Conservation (phyloP, 2,329 filamentous ascomycete genomes). For the Aaosphaeria arxii region DNA sequence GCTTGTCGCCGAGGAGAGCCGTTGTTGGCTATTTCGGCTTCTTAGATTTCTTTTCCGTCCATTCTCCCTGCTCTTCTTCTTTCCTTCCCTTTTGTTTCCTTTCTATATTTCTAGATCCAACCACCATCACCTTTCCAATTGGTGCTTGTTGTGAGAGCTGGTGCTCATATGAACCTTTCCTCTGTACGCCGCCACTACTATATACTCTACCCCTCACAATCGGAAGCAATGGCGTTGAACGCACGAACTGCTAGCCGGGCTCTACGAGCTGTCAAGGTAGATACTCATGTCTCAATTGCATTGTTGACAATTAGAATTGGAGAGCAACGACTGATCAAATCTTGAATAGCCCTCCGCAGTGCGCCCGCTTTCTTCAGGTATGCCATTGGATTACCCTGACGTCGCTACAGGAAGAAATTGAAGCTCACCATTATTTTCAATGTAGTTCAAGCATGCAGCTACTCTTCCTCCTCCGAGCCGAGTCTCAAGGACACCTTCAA, state of each 20-base stretch:
- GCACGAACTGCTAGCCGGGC: slow-evolving; percentile 61
- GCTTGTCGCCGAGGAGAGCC: slow-evolving; percentile 27
- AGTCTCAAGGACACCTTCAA: slow-evolving; percentile 86
- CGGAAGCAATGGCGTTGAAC: slow-evolving; percentile 60
- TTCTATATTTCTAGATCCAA: too few species aligned
- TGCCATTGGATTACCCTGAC: slow-evolving; percentile 18
- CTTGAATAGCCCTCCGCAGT: slow-evolving; percentile 22
- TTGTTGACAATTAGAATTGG: too few species aligned
- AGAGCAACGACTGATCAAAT: slow-evolving; percentile 10
- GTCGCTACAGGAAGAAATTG: too few species aligned
- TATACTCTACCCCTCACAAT: slow-evolving; percentile 26
- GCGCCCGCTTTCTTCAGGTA: slow-evolving; percentile 36
- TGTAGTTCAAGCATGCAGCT: slow-evolving; percentile 52
- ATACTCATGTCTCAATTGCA: slow-evolving; percentile 17
- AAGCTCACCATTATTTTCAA: too few species aligned
- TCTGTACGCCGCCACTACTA: slow-evolving; percentile 15
- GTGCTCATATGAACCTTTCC: slow-evolving; percentile 7
- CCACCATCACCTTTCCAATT: slow-evolving; percentile 1
- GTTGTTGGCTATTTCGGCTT: slow-evolving; percentile 9
- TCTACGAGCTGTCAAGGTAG: slow-evolving; percentile 63
- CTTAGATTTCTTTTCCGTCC: slow-evolving; percentile 5
- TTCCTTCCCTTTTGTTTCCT: background rate
- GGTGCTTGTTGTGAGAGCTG: slow-evolving; percentile 11
- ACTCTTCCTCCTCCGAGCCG: slow-evolving; percentile 75
- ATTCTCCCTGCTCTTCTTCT: background rate